phyloP scores from a whole-genome alignment of 2,329 filamentous ascomycete species.

The Xylariaceae sp. region DNA sequence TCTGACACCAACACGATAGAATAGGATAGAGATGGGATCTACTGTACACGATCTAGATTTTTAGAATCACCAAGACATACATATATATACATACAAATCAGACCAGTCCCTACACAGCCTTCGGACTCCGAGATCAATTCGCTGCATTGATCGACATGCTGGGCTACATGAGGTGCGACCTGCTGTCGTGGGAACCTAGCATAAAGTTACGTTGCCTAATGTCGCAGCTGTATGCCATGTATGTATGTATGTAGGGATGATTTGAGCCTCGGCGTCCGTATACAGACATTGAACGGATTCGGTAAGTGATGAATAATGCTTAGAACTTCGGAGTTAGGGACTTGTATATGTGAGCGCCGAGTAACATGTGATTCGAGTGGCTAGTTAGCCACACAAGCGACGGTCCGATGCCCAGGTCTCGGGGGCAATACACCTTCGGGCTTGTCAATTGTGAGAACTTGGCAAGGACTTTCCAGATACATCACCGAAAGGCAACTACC shows the following conservation, averaged over 20 bases:
- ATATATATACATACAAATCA: no score
- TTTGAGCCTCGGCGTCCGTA: background rate
- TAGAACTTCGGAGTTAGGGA: background rate
- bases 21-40: no score
- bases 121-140: background rate
- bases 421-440: no score
- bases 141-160: background rate
- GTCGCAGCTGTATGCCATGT: background rate
- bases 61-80: no score
- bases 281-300: background rate
- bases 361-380: background rate
- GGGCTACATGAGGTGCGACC: background rate
- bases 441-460: no score
- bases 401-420: background rate
- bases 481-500: no score
- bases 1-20: no score
- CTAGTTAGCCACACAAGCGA: constrained; percentile 1
- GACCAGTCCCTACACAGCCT: no score
- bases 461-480: no score
- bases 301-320: constrained; percentile 1
- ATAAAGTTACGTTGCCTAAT: background rate
- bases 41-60: background rate
- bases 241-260: background rate
- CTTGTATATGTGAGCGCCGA: background rate
- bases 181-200: no score